Evolutionary conservation across 2,329 filamentous ascomycete species (phyloP), one percentile per base, ranked within the genome.

Genomic region (Aspergillus arachidicola): DNA sequence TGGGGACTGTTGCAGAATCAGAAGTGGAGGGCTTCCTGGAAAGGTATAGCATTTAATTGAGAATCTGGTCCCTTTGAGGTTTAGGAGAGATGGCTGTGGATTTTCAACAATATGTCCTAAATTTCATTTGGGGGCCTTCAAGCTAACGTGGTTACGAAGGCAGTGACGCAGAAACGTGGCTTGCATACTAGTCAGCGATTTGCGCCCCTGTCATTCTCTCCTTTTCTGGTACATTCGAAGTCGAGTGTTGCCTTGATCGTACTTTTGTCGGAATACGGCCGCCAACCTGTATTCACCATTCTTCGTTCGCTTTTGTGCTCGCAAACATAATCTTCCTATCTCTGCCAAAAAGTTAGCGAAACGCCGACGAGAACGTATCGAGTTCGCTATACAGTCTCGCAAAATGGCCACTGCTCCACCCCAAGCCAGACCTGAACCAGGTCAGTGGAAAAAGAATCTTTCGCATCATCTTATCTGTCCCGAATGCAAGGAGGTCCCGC

Each of bases 401-500:
- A 80, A 76, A 64, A 80, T 80, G 74, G 72, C 75, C 26, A 68
- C 71, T 45, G 64, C 72, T 28, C 69, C 81, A 79, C 64, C 83
- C 75, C 64, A 64, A 64, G 68, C 67, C 64, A 74, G 79, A 68
- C 77, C 81, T 60, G 76, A 75, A 34, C 72, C 69, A 73, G 78
- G 64, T 76, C 67, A 83, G 67, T 96, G 89, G 84, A 87, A 88
- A 73, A 90, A 97, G 77, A 95, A 98, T 70, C 85, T 98, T 63
- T 96, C 92, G 77, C 90, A 93, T 74, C 88, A 90, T 69, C 80
- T 98, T 66, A 89, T 93, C 68, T 99, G 95, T 78, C 91, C 88
- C 19, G 94, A 99, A 75, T 99, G 95, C 84, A 91, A 90, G 73
- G 93, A 97, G 75, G 85, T 88, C 59, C 95, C 95, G n/a, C 94